Percentiles rank a stretch among this genome's conserved stretches.
These are phyloP conservation scores for Aureococcus anophagefferens DNA, from an alignment of 108 stramenopile genomes.

Conservation along the genomic window DNA sequence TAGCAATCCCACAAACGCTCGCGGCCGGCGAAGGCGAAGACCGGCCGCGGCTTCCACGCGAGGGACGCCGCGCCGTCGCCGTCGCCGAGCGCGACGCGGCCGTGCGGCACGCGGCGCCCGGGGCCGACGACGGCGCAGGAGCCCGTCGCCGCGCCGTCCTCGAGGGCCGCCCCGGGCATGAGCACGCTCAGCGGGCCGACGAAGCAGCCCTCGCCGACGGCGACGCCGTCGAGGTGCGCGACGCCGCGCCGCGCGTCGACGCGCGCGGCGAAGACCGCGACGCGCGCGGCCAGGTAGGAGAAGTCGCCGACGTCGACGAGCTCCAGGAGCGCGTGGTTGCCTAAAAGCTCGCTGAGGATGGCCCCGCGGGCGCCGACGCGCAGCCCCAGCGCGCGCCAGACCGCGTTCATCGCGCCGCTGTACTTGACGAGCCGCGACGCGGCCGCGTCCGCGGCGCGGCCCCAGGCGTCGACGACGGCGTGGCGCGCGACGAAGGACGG, in stretches of 20 bases:
- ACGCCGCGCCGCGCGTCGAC: not conserved
- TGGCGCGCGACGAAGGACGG: too few relatives aligned
- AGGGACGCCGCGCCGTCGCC: not conserved
- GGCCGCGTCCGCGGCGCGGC: too few relatives aligned
- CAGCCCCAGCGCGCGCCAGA: not conserved
- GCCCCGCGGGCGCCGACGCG: not conserved
- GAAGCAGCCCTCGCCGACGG: not conserved
- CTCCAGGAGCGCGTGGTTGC: not conserved
- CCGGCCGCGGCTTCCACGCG: not conserved
- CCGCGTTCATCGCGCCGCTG: not conserved
- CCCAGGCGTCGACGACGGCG: too few relatives aligned
- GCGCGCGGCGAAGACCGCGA: not conserved
- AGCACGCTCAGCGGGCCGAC: not conserved
- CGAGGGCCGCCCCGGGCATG: not conserved
- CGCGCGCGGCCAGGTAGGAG: not conserved
- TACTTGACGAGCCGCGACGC: not conserved
- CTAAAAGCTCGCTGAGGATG: not conserved
- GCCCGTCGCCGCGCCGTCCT: not conserved
- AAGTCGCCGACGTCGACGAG: not conserved
- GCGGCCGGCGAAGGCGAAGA: not conserved
- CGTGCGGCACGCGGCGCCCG: not conserved
- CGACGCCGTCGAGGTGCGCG: not conserved
- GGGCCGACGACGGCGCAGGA: not conserved
- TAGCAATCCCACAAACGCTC: too few relatives aligned
- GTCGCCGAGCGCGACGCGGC: not conserved